phyloP scores from a whole-genome alignment of 2,329 filamentous ascomycete genomes.

The Arthrobotrys conoides region DNA sequence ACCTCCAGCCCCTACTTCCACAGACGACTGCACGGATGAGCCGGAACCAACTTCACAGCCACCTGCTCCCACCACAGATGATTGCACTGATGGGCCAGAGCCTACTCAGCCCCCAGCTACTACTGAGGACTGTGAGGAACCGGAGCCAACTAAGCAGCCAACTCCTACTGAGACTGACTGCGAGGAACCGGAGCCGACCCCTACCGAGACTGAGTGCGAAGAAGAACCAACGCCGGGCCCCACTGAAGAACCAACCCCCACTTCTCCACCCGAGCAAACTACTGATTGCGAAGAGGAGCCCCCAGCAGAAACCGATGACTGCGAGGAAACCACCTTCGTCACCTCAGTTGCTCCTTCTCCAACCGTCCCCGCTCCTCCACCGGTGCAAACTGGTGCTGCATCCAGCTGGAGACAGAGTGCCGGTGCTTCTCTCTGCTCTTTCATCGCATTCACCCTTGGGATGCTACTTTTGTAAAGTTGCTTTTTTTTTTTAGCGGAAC shows the following conservation, averaged over 20 bases:
- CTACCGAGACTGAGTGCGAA: constrained; percentile 34
- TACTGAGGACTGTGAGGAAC: constrained; percentile 39
- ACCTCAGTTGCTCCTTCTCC: constrained; percentile 34
- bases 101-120: constrained; percentile 24
- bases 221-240: constrained; percentile 38
- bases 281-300: constrained; percentile 43
- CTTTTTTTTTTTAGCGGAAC: constrained; percentile 24
- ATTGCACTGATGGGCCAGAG: constrained; percentile 38
- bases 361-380: constrained; percentile 26
- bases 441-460: constrained; percentile 34
- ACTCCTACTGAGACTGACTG: constrained; percentile 47
- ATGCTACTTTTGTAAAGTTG: constrained; percentile 43
- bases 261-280: constrained; percentile 1
- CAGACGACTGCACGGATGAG: constrained; percentile 19
- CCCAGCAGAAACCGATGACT: constrained; percentile 30
- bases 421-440: constrained; percentile 34
- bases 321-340: constrained; percentile 45
- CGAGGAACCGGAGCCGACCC: constrained; percentile 22
- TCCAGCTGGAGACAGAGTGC: constrained; percentile 39
- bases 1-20: constrained; percentile 17
- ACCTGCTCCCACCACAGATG: constrained; percentile 35
- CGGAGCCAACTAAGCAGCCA: constrained; percentile 27
- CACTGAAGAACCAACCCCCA: constrained; percentile 17
- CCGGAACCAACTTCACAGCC: constrained; percentile 35
- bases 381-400: constrained; percentile 41